phyloP scores from a whole-genome alignment of 2,329 filamentous ascomycete genomes.

The Metarhizium humberi region DNA sequence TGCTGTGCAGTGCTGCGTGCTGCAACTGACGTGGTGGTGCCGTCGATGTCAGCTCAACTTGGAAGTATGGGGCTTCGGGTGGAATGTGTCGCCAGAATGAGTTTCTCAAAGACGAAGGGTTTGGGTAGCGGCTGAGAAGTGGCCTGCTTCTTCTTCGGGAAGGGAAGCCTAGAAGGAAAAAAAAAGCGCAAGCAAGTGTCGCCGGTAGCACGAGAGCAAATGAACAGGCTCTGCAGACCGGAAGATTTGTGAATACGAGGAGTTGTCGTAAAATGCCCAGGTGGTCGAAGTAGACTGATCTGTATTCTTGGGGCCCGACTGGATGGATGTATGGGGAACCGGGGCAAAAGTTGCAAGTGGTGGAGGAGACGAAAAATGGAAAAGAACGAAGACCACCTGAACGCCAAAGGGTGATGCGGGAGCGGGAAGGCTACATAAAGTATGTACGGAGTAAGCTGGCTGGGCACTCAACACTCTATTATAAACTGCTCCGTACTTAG shows the following conservation, averaged over 20 bases:
- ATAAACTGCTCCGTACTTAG: too few species aligned
- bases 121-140: not conserved
- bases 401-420: not conserved
- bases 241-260: not conserved
- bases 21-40: not conserved
- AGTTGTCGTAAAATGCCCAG: too few species aligned
- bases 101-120: not conserved
- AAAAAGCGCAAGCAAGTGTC: not conserved
- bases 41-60: not conserved
- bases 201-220: not conserved
- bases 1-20: not conserved
- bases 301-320: not conserved
- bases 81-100: not conserved
- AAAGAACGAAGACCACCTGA: not conserved
- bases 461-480: too few species aligned
- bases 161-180: not conserved
- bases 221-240: not conserved
- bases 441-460: too few species aligned
- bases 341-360: not conserved
- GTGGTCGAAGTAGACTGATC: too few species aligned
- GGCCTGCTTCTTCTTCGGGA: not conserved
- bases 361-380: not conserved
- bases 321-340: not conserved
- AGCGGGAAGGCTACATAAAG: constrained; percentile 8
- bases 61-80: not conserved